Percentiles rank a stretch among this genome's conserved stretches.
phyloP scores from a whole-genome alignment of 495 filamentous ascomycete genomes.

The Hypoxylon cercidicola region DNA sequence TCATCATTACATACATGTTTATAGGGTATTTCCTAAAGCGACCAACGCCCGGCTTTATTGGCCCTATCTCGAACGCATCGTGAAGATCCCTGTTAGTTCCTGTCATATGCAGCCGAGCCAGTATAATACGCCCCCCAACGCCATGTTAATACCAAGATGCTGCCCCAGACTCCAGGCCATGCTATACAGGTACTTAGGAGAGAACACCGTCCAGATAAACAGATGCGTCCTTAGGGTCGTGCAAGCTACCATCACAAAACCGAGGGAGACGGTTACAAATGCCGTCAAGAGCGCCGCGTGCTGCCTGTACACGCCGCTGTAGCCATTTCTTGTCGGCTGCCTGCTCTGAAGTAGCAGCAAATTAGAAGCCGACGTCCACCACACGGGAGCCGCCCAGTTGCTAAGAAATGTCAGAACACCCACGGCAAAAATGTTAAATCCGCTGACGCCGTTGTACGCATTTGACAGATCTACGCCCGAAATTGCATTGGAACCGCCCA shows the following conservation, averaged over 20 bases:
- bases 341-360: conserved; percentile 61
- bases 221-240: conserved; percentile 85
- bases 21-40: too few species aligned
- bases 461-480: conserved; percentile 85
- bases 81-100: too few species aligned
- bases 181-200: conserved; percentile 92
- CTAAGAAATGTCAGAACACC: conserved; percentile 83
- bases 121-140: conserved; percentile 65
- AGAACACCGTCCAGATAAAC: conserved; percentile 99
- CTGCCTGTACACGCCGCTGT: conserved; percentile 42
- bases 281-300: conserved; percentile 72
- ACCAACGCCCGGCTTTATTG: too few species aligned
- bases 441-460: conserved; percentile 83
- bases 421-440: conserved; percentile 73
- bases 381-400: conserved; percentile 94
- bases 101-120: conserved; percentile 55
- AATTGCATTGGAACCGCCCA: conserved; percentile 91
- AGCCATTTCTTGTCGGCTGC: conserved; percentile 2
- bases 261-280: conserved; percentile 67
- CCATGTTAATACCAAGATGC: conserved; percentile 77
- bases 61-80: too few species aligned
- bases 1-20: not conserved
- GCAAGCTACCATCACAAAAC: conserved; percentile 89
- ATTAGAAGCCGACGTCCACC: conserved; percentile 75
- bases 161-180: conserved; percentile 87